Conservation (phyloP, 768 basidiomycete species). For the Rhodotorula graminis region DNA sequence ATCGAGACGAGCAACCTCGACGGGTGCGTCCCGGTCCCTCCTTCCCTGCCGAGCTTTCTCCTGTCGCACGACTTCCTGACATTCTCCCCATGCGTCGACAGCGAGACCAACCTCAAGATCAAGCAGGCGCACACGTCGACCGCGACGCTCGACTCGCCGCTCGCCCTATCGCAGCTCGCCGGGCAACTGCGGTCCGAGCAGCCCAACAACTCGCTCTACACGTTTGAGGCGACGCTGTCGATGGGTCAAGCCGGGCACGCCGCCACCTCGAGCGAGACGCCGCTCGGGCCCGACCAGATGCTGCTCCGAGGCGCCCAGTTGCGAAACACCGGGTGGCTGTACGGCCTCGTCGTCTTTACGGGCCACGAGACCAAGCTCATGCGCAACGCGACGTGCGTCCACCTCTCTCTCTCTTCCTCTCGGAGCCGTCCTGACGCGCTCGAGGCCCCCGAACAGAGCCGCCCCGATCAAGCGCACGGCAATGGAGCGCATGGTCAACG, state of each 20-base stretch:
- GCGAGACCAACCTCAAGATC: conserved; percentile 98
- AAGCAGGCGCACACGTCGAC: conserved; percentile 89
- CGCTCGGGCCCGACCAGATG: conserved; percentile 90
- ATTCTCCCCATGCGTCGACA: conserved; percentile 43
- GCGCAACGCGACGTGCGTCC: conserved; percentile 89
- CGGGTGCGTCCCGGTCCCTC: conserved; percentile 56
- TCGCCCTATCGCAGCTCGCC: conserved; percentile 64
- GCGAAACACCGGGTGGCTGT: conserved; percentile 93
- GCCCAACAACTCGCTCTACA: conserved; percentile 95
- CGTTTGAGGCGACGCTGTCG: conserved; percentile 63
- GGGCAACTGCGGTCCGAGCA: conserved; percentile 90
- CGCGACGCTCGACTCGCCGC: conserved; percentile 67
- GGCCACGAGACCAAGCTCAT: conserved; percentile 98
- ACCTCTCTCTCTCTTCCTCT: not conserved
- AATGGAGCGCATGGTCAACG: conserved; percentile 91
- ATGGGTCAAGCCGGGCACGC: conserved; percentile 54
- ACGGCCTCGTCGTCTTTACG: conserved; percentile 87
- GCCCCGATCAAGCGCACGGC: conserved; percentile 95
- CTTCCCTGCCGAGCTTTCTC: no score
- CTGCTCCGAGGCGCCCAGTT: conserved; percentile 90
- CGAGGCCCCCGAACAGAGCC: conserved; percentile 56
- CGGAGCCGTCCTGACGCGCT: not conserved
- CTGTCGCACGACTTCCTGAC: not conserved
- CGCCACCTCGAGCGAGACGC: conserved; percentile 51
- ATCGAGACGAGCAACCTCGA: conserved; percentile 97